Base-by-base conservation (phyloP, 1,139 yeast species). In the Saccharomyces hybrid region DNA sequence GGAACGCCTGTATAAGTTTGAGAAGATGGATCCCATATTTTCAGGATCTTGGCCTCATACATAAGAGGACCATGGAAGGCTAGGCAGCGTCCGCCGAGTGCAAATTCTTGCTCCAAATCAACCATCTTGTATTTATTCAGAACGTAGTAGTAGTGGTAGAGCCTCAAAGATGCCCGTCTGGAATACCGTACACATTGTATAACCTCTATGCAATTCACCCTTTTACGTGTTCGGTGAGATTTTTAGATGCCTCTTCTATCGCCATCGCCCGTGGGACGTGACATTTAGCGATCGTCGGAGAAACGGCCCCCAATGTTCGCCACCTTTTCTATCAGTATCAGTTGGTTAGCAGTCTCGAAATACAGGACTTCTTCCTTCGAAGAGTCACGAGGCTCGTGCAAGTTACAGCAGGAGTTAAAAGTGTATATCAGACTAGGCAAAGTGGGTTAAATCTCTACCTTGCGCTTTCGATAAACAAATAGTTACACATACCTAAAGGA, bases 1-100 rank as follows among this genome's bases (percentile, higher is more conserved):
- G 42, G 29, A 38, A 29, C 41, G 7, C 25, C 13, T 2, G n/a
- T 38, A 38, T 80, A 75, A 28, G 63, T 62, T 55, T 72, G 72
- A 4, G 73, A 72, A 28, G 76, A 76, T 1, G 85, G 82, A 56
- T 82, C 81, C 67, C 84, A 88, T 1, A 78, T 72, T 64, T 82
- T 82, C 52, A 87, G 65, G 16, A 91, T 80, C 67, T 87, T 88
- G 59, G 97, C 96, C 70, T 90, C 96, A 67, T 91, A 91, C 11
- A 91, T 78, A 60, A 91, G 71, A 2, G 96, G 96, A 0, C 97
- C 97, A 67, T 91, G 97, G 68, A 81, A 91, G 11, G 96, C 96
- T 62, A 89, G 74, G 59, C 91, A 88, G 55, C 73, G 73, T 16
- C 76, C 72, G 51, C 77, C 79, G n/a, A 69, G 55, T 46, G 57